Percentiles rank a stretch among this genome's conserved stretches.
Conservation (phyloP, 768 basidiomycete genomes). For the Pholiota molesta region DNA sequence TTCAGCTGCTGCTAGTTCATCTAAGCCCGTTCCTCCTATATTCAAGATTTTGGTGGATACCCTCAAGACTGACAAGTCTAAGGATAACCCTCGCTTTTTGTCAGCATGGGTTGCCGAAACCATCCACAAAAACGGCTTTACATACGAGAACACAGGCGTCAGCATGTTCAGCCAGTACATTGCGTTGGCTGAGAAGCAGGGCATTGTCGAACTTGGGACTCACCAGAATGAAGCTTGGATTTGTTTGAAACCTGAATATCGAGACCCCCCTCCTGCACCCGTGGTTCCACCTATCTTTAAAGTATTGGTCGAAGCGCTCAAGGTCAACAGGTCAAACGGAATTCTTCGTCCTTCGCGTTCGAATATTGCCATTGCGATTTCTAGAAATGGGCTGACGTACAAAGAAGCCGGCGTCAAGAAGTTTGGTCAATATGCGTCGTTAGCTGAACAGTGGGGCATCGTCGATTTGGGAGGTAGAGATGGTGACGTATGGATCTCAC, state of each 20-base stretch:
- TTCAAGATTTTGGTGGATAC: slow-evolving; percentile 39
- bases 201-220: slow-evolving; percentile 45
- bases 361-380: slow-evolving; percentile 34
- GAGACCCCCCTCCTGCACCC: not conserved
- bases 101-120: slow-evolving; percentile 40
- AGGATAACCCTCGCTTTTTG: slow-evolving; percentile 33
- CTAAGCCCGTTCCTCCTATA: slow-evolving; percentile 9
- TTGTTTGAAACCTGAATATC: slow-evolving; percentile 29
- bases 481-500: slow-evolving; percentile 37
- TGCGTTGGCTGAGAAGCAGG: slow-evolving; percentile 37
- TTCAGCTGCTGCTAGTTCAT: not conserved
- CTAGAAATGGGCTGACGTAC: slow-evolving; percentile 33
- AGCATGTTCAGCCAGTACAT: slow-evolving; percentile 44
- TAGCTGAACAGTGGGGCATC: slow-evolving; percentile 41
- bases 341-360: slow-evolving; percentile 36
- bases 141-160: slow-evolving; percentile 44
- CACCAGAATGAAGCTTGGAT: slow-evolving; percentile 39
- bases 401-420: slow-evolving; percentile 39
- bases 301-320: slow-evolving; percentile 37
- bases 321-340: slow-evolving; percentile 34
- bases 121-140: slow-evolving; percentile 28
- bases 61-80: slow-evolving; percentile 32
- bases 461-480: slow-evolving; percentile 43
- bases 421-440: slow-evolving; percentile 42
- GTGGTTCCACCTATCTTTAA: slow-evolving; percentile 28